phyloP scores from a whole-genome alignment of 768 basidiomycete genomes.

The Lyophyllum semitale region DNA sequence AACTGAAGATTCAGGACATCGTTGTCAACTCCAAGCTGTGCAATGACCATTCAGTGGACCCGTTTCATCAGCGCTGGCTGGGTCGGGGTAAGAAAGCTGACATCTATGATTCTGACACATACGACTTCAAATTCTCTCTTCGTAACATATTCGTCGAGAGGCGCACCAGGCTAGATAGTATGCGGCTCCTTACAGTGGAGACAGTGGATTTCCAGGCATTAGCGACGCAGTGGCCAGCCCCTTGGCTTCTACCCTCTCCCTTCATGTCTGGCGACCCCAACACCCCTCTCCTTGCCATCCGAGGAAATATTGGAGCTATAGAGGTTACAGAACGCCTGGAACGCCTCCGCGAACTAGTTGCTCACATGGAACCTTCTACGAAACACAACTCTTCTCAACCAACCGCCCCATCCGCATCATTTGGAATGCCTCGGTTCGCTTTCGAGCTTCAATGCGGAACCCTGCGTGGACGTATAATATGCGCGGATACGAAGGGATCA shows the following conservation, averaged over 20 bases:
- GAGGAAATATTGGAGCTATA: slow-evolving; percentile 43
- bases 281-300: slow-evolving; percentile 53
- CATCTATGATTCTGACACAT: slow-evolving; percentile 48
- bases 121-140: slow-evolving; percentile 45
- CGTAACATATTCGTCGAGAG: slow-evolving; percentile 49
- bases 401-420: slow-evolving; percentile 24
- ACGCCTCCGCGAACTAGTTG: slow-evolving; percentile 42
- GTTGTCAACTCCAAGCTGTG: slow-evolving; percentile 47
- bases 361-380: slow-evolving; percentile 14
- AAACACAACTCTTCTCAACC: slow-evolving; percentile 8
- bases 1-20: slow-evolving; percentile 42
- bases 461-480: slow-evolving; percentile 52
- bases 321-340: slow-evolving; percentile 58
- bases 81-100: slow-evolving; percentile 40
- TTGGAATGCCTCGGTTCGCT: slow-evolving; percentile 48
- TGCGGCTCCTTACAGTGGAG: slow-evolving; percentile 47
- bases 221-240: slow-evolving; percentile 62
- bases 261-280: slow-evolving; percentile 62
- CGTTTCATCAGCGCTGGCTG: slow-evolving; percentile 53
- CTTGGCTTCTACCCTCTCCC: slow-evolving; percentile 48
- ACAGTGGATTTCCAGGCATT: slow-evolving; percentile 41
- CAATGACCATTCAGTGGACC: slow-evolving; percentile 37
- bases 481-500: slow-evolving; percentile 38
- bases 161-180: slow-evolving; percentile 30
- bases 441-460: slow-evolving; percentile 51